phyloP scores from a whole-genome alignment of 495 filamentous ascomycete species.

The Penicillium cataractarum region DNA sequence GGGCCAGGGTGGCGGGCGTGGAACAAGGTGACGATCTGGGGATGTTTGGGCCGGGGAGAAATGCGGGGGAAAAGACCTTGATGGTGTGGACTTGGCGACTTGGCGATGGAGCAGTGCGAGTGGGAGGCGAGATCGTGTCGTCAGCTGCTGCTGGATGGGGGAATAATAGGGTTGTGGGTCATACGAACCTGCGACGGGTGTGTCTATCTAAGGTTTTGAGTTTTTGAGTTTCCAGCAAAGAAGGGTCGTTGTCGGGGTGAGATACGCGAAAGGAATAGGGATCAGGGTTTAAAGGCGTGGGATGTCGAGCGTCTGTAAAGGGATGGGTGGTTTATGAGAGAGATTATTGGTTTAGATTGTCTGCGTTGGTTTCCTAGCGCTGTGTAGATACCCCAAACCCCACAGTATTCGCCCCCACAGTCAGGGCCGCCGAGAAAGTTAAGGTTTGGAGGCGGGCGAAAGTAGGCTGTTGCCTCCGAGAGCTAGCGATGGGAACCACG shows the following conservation, averaged over 20 bases:
- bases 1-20: background rate
- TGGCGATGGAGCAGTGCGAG: background rate
- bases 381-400: background rate
- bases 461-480: background rate
- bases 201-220: constrained; percentile 1
- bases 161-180: background rate
- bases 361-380: background rate
- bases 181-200: too few species aligned
- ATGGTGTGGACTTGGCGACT: constrained; percentile 10
- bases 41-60: constrained; percentile 1
- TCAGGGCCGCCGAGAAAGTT: constrained; percentile 1
- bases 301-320: background rate
- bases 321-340: too few species aligned
- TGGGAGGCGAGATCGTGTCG: too few species aligned
- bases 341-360: background rate
- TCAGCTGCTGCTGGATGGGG: too few species aligned
- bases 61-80: constrained; percentile 1
- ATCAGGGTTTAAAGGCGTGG: too few species aligned
- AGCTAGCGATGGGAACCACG: background rate
- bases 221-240: too few species aligned
- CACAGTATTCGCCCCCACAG: background rate
- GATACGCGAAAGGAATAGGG: too few species aligned
- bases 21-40: constrained; percentile 2
- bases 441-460: background rate
- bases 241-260: too few species aligned